Evolutionary conservation across 2,329 filamentous ascomycete species (phyloP).

Genomic region (Eurotiales sp.): DNA sequence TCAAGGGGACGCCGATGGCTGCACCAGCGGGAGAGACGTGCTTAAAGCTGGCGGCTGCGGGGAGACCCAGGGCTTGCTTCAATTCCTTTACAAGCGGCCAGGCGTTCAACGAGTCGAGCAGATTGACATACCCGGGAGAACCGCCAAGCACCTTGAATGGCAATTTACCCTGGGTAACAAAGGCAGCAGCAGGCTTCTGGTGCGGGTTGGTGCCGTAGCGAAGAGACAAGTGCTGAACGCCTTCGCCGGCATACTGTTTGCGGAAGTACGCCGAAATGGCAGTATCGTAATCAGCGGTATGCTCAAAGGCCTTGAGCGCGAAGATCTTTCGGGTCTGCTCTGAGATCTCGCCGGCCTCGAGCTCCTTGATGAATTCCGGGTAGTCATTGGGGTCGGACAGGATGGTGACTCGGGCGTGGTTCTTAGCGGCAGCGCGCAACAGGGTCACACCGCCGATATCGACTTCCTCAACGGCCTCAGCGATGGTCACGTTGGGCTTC

Average conservation of each 20-base stretch:
- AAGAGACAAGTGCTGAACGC: constrained; percentile 76
- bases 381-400: constrained; percentile 93
- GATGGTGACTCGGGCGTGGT: constrained; percentile 92
- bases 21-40: constrained; percentile 96
- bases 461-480: constrained; percentile 97
- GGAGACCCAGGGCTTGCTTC: constrained; percentile 78
- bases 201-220: constrained; percentile 97
- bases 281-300: constrained; percentile 93
- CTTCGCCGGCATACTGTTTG: constrained; percentile 87
- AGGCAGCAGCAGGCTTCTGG: constrained; percentile 93
- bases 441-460: constrained; percentile 97
- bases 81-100: constrained; percentile 98
- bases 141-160: constrained; percentile 95
- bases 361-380: constrained; percentile 85
- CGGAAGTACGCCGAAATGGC: constrained; percentile 97
- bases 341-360: constrained; percentile 79
- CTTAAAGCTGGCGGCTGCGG: constrained; percentile 97
- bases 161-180: constrained; percentile 65
- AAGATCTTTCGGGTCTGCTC: constrained; percentile 83
- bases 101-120: constrained; percentile 91
- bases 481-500: constrained; percentile 94
- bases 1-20: constrained; percentile 85
- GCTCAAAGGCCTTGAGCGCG: constrained; percentile 96
- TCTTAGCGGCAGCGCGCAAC: constrained; percentile 94
- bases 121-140: constrained; percentile 93